Percentiles rank a stretch among this genome's conserved stretches.
These are phyloP conservation scores for Nyctanthes arbortristis DNA, from an alignment of 257 asterid genomes.

Conservation along the genomic window DNA sequence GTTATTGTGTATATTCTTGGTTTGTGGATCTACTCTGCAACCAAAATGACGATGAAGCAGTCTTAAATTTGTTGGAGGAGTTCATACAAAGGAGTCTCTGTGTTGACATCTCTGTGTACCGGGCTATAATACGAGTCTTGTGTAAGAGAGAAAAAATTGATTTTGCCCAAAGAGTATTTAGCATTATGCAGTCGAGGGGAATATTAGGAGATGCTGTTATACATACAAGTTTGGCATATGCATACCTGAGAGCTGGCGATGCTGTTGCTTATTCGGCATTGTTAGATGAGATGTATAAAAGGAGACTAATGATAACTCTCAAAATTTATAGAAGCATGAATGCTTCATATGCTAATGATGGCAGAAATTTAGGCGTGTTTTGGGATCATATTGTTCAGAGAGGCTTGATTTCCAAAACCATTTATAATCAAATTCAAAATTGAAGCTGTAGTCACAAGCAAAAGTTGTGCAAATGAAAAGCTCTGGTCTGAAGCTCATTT, in stretches of 20 bases:
- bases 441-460: constrained; percentile 25
- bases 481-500: constrained; percentile 1
- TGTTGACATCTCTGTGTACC: constrained; percentile 65
- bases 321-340: constrained; percentile 50
- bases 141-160: constrained; percentile 68
- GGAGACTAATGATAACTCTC: constrained; percentile 68
- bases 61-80: constrained; percentile 60
- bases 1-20: constrained; percentile 62
- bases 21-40: constrained; percentile 63
- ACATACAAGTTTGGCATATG: constrained; percentile 67
- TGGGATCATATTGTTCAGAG: constrained; percentile 55
- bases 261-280: constrained; percentile 38
- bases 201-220: constrained; percentile 67
- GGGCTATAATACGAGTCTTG: constrained; percentile 67
- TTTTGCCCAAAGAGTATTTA: constrained; percentile 58
- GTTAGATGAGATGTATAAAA: constrained; percentile 76
- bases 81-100: constrained; percentile 51
- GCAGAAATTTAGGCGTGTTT: constrained; percentile 45
- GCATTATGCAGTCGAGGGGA: constrained; percentile 59
- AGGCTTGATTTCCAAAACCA: constrained; percentile 68
- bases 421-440: constrained; percentile 37
- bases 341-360: constrained; percentile 50
- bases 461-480: background rate
- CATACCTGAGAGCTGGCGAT: constrained; percentile 57
- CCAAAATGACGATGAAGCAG: constrained; percentile 47